phyloP scores from a whole-genome alignment of 768 basidiomycete genomes.

The Psilocybe sp. region DNA sequence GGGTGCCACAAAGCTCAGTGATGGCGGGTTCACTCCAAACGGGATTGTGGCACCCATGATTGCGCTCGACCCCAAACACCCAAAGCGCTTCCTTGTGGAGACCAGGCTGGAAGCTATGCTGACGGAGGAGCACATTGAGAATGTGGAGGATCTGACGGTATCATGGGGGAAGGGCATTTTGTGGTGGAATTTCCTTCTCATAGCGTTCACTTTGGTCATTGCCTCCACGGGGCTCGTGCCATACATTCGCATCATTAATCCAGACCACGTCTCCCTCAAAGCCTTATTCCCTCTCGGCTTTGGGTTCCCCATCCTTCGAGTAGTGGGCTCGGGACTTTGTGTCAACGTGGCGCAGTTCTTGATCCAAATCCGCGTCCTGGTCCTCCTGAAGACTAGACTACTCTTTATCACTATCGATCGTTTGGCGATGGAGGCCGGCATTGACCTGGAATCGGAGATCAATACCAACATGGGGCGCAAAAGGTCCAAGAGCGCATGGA shows the following conservation, averaged over 20 bases:
- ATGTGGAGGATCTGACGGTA: conserved; percentile 8
- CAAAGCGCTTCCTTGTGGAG: conserved; percentile 9
- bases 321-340: conserved; percentile 5
- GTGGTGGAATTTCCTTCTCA: conserved; percentile 8
- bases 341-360: conserved; percentile 4
- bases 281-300: conserved; percentile 2
- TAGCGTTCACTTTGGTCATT: neutral
- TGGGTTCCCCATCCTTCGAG: conserved; percentile 9
- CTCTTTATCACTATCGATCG: conserved; percentile 10
- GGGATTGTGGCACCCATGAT: conserved; percentile 7
- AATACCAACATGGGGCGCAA: neutral
- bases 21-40: conserved; percentile 8
- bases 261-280: neutral
- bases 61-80: conserved; percentile 6
- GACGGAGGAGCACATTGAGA: conserved; percentile 9
- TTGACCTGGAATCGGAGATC: conserved; percentile 1
- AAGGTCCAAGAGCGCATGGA: no score
- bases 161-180: conserved; percentile 4
- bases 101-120: conserved; percentile 8
- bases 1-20: conserved; percentile 5
- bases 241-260: conserved; percentile 5
- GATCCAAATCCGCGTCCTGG: conserved; percentile 7
- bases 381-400: conserved; percentile 6
- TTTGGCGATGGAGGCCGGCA: neutral
- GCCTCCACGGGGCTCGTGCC: conserved; percentile 4